Evolutionary conservation across 371 early-diverging fungal species (phyloP).

Genomic region (Mucor plumbeus): DNA sequence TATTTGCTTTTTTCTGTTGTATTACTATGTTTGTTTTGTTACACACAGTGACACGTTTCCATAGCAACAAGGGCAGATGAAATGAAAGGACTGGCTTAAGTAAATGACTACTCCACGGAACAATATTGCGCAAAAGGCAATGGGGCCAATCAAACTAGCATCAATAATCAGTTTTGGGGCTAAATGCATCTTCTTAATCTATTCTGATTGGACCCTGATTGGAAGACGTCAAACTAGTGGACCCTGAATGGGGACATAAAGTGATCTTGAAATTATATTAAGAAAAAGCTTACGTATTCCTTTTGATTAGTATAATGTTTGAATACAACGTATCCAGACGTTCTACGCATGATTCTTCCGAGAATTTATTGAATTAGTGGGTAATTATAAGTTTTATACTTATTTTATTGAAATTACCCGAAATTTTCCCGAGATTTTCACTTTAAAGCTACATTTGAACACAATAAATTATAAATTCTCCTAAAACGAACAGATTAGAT

Average conservation of each 20-base stretch:
- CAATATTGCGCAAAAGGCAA: constrained; percentile 4
- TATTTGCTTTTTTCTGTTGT: constrained; percentile 6
- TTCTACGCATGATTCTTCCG: no score
- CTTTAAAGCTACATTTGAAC: neutral
- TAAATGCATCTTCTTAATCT: neutral
- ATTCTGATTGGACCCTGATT: constrained; percentile 11
- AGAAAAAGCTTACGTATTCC: no score
- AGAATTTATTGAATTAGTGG: no score
- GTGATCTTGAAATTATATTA: no score
- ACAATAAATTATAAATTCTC: constrained; percentile 6
- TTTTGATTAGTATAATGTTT: no score
- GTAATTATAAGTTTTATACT: no score
- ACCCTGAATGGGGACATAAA: constrained; percentile 1
- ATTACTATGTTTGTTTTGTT: neutral
- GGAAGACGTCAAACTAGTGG: neutral
- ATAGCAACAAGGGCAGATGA: constrained; percentile 1
- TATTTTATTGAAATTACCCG: neutral
- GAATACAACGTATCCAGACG: no score
- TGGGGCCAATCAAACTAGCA: neutral
- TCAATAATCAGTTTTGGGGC: neutral
- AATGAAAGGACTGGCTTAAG: constrained; percentile 6
- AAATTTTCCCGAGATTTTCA: constrained; percentile 4
- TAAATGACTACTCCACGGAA: constrained; percentile 4
- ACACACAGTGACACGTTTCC: constrained; percentile 15
- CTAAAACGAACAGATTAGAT: constrained; percentile 2